These are phyloP conservation scores for Conoideocrella luteorostrata DNA, from an alignment of 2,329 filamentous ascomycete species.

Conservation along the genomic window DNA sequence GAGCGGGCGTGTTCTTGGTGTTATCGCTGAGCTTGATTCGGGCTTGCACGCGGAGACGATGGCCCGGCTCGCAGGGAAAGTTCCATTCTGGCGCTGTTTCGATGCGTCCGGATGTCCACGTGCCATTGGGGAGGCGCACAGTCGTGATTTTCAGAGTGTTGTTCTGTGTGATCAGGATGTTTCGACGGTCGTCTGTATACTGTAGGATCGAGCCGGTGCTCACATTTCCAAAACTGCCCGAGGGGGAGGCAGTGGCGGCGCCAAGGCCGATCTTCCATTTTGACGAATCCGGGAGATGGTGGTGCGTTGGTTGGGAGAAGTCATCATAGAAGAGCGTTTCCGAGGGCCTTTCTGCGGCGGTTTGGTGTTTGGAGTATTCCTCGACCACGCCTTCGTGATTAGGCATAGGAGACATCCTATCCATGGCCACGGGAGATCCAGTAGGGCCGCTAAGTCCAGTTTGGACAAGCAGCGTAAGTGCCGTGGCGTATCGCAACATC, in stretches of 20 bases:
- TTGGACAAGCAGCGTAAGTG: background rate
- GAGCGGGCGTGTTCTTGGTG: constrained; percentile 17
- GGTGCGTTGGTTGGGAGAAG: constrained; percentile 13
- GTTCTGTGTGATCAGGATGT: constrained; percentile 31
- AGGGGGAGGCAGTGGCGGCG: constrained; percentile 35
- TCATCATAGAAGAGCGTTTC: constrained; percentile 23
- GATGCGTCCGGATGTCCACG: constrained; percentile 39
- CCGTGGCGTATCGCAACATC: background rate
- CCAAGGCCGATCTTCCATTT: constrained; percentile 41
- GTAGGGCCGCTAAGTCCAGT: background rate
- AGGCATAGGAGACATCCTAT: background rate
- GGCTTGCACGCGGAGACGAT: constrained; percentile 32
- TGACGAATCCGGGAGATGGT: constrained; percentile 23
- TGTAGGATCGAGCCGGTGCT: constrained; percentile 42
- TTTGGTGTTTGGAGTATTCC: no score
- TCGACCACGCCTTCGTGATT: no score
- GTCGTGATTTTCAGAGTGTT: constrained; percentile 32
- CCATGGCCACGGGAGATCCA: background rate
- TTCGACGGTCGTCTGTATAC: constrained; percentile 34
- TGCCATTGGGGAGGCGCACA: constrained; percentile 18
- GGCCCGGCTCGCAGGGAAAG: constrained; percentile 26
- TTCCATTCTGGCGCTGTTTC: constrained; percentile 29
- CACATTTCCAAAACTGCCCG: constrained; percentile 38
- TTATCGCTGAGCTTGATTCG: constrained; percentile 29
- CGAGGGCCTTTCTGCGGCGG: no score